These are phyloP conservation scores for Penicillium nucicola DNA, from an alignment of 495 filamentous ascomycete genomes.

Conservation along the genomic window DNA sequence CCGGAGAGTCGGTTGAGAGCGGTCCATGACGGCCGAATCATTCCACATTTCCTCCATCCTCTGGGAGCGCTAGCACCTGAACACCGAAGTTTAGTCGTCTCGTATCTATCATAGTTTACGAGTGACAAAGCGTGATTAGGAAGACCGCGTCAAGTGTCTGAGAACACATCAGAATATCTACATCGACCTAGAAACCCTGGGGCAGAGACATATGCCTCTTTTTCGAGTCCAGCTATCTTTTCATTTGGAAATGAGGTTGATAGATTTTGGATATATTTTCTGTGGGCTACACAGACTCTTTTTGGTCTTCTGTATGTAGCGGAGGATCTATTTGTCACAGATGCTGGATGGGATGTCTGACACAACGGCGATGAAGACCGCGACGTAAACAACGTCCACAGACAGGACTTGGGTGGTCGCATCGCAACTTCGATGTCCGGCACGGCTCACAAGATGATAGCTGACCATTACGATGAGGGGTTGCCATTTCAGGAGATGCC, in stretches of 20 bases:
- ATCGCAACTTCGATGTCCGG: constrained; percentile 41
- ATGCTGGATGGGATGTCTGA: constrained; percentile 36
- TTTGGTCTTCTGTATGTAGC: background rate
- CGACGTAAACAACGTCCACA: constrained; percentile 26
- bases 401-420: constrained; percentile 31
- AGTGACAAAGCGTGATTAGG: background rate
- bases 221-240: constrained; percentile 10
- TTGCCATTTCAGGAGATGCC: constrained; percentile 7
- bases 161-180: constrained; percentile 38
- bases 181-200: constrained; percentile 36
- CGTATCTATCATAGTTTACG: constrained; percentile 5
- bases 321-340: constrained; percentile 16
- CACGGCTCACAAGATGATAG: constrained; percentile 44
- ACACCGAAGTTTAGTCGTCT: constrained; percentile 20
- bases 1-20: constrained; percentile 7
- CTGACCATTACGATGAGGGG: constrained; percentile 37
- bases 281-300: no score
- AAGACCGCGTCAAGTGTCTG: constrained; percentile 10
- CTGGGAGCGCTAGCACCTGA: constrained; percentile 17
- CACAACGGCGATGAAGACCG: constrained; percentile 17
- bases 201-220: constrained; percentile 5
- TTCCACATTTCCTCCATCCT: constrained; percentile 21
- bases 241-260: background rate
- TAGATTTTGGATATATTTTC: no score
- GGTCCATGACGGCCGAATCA: constrained; percentile 2